Percentiles rank a stretch among this genome's conserved stretches.
Evolutionary conservation across 345 rosid genomes (phyloP).

Genomic region (Laguncularia racemosa): DNA sequence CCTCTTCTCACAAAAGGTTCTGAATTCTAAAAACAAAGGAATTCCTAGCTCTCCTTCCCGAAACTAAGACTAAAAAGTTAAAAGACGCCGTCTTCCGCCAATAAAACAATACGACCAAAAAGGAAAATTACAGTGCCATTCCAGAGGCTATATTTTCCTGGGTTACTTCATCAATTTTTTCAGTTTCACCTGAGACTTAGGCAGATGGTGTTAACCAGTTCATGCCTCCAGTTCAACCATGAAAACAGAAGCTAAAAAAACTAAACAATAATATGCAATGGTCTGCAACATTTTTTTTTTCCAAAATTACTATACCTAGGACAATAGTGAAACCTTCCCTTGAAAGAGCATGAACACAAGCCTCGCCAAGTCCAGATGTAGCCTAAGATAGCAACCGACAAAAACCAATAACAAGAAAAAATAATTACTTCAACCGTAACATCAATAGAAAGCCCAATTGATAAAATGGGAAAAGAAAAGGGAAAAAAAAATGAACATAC

Average conservation of each 20-base stretch:
- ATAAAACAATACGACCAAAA: too few species aligned
- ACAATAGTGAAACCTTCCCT: slow-evolving; percentile 61
- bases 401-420: not conserved
- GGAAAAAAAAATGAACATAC: slow-evolving; percentile 25
- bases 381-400: slow-evolving; percentile 36
- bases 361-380: slow-evolving; percentile 81
- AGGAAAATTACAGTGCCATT: too few species aligned
- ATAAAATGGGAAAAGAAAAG: not conserved
- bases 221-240: not conserved
- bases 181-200: too few species aligned
- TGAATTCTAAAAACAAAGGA: too few species aligned
- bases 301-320: slow-evolving; percentile 43
- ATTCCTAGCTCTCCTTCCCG: too few species aligned
- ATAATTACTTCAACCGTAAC: not conserved
- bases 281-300: too few species aligned
- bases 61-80: too few species aligned
- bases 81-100: too few species aligned
- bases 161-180: too few species aligned
- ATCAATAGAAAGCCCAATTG: not conserved
- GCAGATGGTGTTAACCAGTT: too few species aligned
- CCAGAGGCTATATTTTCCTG: too few species aligned
- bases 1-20: too few species aligned
- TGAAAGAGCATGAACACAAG: slow-evolving; percentile 66
- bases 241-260: not conserved
- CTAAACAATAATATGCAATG: not conserved